Conservation (phyloP, 257 asterid species). For the Plantago elongata region DNA sequence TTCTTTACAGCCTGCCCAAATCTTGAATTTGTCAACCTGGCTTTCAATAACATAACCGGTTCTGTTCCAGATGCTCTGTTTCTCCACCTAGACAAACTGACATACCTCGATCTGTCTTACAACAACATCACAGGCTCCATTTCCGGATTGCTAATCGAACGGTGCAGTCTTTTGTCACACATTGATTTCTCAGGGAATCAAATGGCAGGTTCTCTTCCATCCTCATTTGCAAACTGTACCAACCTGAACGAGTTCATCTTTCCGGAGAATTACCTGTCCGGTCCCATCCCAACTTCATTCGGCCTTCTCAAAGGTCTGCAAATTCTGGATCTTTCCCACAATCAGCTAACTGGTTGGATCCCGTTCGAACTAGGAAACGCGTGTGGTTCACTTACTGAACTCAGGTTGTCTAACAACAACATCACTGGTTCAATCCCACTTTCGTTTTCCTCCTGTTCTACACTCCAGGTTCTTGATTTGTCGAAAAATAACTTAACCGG, state of each 20-base stretch:
- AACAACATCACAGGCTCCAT: conserved; percentile 68
- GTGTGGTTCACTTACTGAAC: conserved; percentile 63
- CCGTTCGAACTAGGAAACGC: conserved; percentile 60
- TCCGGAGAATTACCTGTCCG: conserved; percentile 53
- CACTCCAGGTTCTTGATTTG: conserved; percentile 59
- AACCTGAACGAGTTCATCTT: conserved; percentile 43
- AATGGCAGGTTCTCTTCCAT: conserved; percentile 48
- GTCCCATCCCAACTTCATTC: conserved; percentile 56
- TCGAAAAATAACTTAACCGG: conserved; percentile 73
- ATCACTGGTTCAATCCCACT: conserved; percentile 70
- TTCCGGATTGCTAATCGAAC: conserved; percentile 46
- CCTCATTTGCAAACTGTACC: conserved; percentile 63
- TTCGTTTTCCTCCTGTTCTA: conserved; percentile 60
- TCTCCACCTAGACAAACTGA: conserved; percentile 43
- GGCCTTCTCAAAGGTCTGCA: conserved; percentile 58
- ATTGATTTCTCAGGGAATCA: conserved; percentile 81
- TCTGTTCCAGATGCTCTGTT: conserved; percentile 48
- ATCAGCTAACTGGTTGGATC: conserved; percentile 80
- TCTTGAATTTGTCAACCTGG: conserved; percentile 62
- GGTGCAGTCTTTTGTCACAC: conserved; percentile 49
- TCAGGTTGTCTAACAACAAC: conserved; percentile 68
- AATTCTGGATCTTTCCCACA: conserved; percentile 71
- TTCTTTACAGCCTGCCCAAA: conserved; percentile 54
- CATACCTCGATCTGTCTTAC: conserved; percentile 67
- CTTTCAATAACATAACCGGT: conserved; percentile 74